A percentile compares a stretch with the other conserved stretches of the same genome.
Evolutionary conservation across 2,329 filamentous ascomycete genomes (phyloP).

Genomic region (Aureobasidium pullulans): DNA sequence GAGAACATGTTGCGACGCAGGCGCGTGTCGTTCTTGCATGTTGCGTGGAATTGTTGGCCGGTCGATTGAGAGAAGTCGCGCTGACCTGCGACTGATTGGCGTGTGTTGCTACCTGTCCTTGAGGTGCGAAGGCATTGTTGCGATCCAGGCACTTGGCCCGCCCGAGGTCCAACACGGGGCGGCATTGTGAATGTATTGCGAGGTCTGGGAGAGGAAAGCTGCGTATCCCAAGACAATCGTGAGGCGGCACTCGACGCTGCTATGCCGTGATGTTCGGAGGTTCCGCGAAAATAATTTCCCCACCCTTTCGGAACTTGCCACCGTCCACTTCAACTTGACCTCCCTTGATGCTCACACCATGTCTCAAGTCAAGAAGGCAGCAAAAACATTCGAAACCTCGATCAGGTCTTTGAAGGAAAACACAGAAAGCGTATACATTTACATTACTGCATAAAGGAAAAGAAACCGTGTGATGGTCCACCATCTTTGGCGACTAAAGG

Average conservation of each 20-base stretch:
- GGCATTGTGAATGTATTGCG: constrained; percentile 4
- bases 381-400: not conserved
- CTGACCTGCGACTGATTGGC: not conserved
- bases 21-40: constrained; percentile 32
- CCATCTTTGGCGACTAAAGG: not conserved
- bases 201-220: not conserved
- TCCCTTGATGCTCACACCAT: not conserved
- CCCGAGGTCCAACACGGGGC: constrained; percentile 9
- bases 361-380: not conserved
- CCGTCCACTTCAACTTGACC: not conserved
- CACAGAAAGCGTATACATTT: not conserved
- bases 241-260: constrained; percentile 1
- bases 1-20: constrained; percentile 49
- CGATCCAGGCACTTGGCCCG: not conserved
- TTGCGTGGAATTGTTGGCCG: constrained; percentile 9
- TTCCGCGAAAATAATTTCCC: constrained; percentile 11
- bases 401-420: not conserved
- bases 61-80: constrained; percentile 14
- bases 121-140: constrained; percentile 10
- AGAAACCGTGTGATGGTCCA: not conserved
- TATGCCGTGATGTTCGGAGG: not conserved
- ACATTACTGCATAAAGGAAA: constrained; percentile 8
- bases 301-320: constrained; percentile 7
- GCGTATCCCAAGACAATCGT: not conserved
- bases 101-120: not conserved